Evolutionary conservation across 352 stramenopile genomes (phyloP).

Genomic region (Phytophthora hybrid): DNA sequence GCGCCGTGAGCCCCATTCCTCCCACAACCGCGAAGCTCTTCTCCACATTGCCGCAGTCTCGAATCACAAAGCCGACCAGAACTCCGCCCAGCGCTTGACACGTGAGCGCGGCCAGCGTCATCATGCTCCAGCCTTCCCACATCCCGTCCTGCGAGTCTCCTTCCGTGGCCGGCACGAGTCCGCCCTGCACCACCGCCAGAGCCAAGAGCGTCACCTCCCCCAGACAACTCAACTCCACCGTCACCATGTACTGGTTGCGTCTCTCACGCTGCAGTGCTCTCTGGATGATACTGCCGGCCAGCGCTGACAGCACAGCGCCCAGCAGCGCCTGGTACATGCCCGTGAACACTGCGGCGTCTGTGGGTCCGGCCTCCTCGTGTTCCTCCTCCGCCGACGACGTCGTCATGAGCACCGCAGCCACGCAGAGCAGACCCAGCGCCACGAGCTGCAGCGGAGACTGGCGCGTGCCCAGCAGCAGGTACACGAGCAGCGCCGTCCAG

Average conservation of each 20-base stretch:
- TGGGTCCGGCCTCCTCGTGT: slow-evolving; percentile 14
- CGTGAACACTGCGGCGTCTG: slow-evolving; percentile 65
- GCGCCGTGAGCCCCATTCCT: slow-evolving; percentile 82
- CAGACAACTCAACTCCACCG: slow-evolving; percentile 80
- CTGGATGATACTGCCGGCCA: slow-evolving; percentile 84
- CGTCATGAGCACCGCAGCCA: slow-evolving; percentile 81
- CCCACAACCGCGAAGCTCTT: slow-evolving; percentile 87
- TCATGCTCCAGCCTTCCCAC: slow-evolving; percentile 77
- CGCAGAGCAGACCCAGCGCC: slow-evolving; percentile 74
- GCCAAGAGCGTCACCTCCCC: slow-evolving; percentile 66
- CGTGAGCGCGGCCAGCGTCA: slow-evolving; percentile 71
- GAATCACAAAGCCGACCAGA: slow-evolving; percentile 87
- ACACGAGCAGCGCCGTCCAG: slow-evolving; percentile 85
- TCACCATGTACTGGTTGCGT: slow-evolving; percentile 83
- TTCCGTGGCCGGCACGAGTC: slow-evolving; percentile 18
- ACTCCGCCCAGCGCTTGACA: slow-evolving; percentile 78
- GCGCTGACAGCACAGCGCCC: slow-evolving; percentile 71
- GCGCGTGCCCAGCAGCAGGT: slow-evolving; percentile 75
- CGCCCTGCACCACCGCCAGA: slow-evolving; percentile 51
- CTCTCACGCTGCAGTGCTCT: slow-evolving; percentile 73
- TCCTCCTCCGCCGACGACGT: slow-evolving; percentile 31
- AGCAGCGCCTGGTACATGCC: slow-evolving; percentile 80
- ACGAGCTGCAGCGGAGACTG: slow-evolving; percentile 78
- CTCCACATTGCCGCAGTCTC: slow-evolving; percentile 86
- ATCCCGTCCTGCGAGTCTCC: slow-evolving; percentile 48